phyloP scores from a whole-genome alignment of 1,139 yeast genomes.

The Spathaspora sp. region DNA sequence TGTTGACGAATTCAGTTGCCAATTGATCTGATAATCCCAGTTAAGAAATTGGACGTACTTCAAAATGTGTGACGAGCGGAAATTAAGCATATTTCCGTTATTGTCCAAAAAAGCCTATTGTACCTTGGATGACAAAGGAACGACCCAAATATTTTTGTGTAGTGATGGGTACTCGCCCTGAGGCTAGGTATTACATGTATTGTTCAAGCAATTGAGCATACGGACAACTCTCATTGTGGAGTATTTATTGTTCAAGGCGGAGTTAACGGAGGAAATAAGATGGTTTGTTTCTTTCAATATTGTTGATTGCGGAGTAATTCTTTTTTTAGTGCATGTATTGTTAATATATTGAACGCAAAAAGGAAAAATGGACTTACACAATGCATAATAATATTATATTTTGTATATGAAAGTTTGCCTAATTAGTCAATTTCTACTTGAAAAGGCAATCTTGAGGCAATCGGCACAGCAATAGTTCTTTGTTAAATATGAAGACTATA shows the following conservation, averaged over 20 bases:
- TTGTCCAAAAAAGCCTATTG: background rate
- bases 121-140: background rate
- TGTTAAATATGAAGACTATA: background rate
- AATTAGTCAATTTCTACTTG: background rate
- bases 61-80: too few species aligned
- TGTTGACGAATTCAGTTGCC: too few species aligned
- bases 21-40: too few species aligned
- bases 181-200: background rate
- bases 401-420: background rate
- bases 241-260: background rate
- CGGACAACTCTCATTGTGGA: background rate
- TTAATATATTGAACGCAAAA: background rate
- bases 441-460: background rate
- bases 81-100: background rate
- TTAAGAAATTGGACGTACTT: too few species aligned
- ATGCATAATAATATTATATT: slow-evolving; percentile 1
- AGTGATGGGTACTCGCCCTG: background rate
- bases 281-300: background rate
- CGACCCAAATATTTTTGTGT: background rate
- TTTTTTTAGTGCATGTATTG: background rate
- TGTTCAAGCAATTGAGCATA: background rate
- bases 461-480: background rate
- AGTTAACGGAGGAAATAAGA: background rate
- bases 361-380: too few species aligned
- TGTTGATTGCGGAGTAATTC: background rate